Percentiles rank a stretch among this genome's conserved stretches.
Conservation (phyloP, 352 stramenopile species). For the Bremia lactucae region DNA sequence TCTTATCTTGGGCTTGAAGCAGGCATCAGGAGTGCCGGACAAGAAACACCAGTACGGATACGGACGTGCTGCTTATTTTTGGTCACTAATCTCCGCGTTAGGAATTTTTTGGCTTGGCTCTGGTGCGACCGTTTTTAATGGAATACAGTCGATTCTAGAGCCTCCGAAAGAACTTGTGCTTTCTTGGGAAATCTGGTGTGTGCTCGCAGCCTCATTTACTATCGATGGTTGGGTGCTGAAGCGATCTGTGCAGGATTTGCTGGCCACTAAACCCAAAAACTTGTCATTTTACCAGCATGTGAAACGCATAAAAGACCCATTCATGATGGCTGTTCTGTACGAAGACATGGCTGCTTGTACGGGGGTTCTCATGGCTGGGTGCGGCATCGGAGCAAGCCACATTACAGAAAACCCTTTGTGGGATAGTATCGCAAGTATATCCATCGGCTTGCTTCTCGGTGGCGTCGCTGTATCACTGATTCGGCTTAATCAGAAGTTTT, state of each 20-base stretch:
- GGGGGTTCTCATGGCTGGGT: slow-evolving; percentile 92
- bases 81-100: slow-evolving; percentile 96
- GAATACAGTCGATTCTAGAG: slow-evolving; percentile 72
- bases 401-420: slow-evolving; percentile 89
- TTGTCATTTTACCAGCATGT: slow-evolving; percentile 67
- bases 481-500: slow-evolving; percentile 92
- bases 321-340: slow-evolving; percentile 94
- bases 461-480: slow-evolving; percentile 90
- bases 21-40: slow-evolving; percentile 83
- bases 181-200: slow-evolving; percentile 91
- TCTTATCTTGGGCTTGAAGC: slow-evolving; percentile 72
- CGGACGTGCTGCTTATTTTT: slow-evolving; percentile 96
- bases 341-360: slow-evolving; percentile 95
- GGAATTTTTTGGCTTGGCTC: slow-evolving; percentile 96
- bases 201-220: slow-evolving; percentile 89
- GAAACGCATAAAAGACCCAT: slow-evolving; percentile 87
- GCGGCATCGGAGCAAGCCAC: slow-evolving; percentile 88
- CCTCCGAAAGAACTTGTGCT: slow-evolving; percentile 51
- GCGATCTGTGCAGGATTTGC: slow-evolving; percentile 84
- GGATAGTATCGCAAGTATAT: slow-evolving; percentile 93
- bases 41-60: slow-evolving; percentile 96
- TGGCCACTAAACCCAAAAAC: slow-evolving; percentile 55
- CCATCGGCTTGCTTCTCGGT: slow-evolving; percentile 89
- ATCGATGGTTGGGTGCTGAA: slow-evolving; percentile 94
- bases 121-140: slow-evolving; percentile 91